phyloP scores from a whole-genome alignment of 768 basidiomycete species.

The Candolleomyces eurysporus region DNA sequence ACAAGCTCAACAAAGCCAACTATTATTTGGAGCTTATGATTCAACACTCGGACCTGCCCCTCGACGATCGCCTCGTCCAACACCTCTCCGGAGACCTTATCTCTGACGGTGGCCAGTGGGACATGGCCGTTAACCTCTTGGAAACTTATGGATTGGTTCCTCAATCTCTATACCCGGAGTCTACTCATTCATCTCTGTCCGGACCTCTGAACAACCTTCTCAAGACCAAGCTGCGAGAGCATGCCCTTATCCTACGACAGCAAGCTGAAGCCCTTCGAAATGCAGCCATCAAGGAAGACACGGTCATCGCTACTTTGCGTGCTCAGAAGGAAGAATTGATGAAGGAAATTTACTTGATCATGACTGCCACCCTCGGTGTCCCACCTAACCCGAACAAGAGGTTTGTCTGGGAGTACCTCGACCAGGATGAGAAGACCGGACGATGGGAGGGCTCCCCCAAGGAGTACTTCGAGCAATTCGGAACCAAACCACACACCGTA shows the following conservation, averaged over 20 bases:
- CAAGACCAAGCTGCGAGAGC: slow-evolving; percentile 90
- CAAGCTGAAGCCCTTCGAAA: slow-evolving; percentile 54
- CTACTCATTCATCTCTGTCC: slow-evolving; percentile 75
- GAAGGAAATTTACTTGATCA: slow-evolving; percentile 78
- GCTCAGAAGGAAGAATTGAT: slow-evolving; percentile 84
- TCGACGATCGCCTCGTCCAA: slow-evolving; percentile 81
- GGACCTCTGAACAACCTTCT: slow-evolving; percentile 72
- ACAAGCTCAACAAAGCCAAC: slow-evolving; percentile 92
- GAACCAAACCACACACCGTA: slow-evolving; percentile 54
- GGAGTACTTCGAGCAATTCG: slow-evolving; percentile 74
- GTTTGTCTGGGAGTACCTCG: slow-evolving; percentile 90
- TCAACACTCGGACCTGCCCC: slow-evolving; percentile 71
- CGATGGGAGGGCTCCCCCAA: slow-evolving; percentile 79
- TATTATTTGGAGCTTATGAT: slow-evolving; percentile 90
- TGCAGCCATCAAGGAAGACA: slow-evolving; percentile 44
- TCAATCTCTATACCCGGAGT: slow-evolving; percentile 79
- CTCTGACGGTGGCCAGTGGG: slow-evolving; percentile 93
- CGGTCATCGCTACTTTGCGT: slow-evolving; percentile 55
- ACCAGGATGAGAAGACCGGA: slow-evolving; percentile 69
- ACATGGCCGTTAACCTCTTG: slow-evolving; percentile 70
- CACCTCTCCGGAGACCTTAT: slow-evolving; percentile 77
- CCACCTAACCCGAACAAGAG: slow-evolving; percentile 70
- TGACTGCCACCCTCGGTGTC: slow-evolving; percentile 84
- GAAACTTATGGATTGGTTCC: slow-evolving; percentile 87
- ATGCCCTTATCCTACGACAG: slow-evolving; percentile 76